Conservation (phyloP, 164 flowering plant species). For the Paratinospora sagittata region DNA sequence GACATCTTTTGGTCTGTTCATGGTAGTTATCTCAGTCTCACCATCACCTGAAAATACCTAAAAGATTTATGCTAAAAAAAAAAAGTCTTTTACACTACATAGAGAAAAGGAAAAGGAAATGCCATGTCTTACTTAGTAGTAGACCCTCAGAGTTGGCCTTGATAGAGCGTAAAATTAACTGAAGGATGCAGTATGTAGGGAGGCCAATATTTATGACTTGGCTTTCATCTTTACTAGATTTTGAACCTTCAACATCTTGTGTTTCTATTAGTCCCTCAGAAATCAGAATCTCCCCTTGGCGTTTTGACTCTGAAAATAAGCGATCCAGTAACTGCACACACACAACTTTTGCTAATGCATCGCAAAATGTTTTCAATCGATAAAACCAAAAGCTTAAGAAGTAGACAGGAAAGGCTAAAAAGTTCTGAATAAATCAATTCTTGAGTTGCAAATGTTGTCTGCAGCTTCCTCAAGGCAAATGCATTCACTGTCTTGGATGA, state of each 20-base stretch:
- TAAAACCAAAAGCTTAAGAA: background rate
- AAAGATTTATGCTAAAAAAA: background rate
- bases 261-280: slow-evolving; percentile 55
- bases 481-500: background rate
- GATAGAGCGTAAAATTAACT: slow-evolving; percentile 58
- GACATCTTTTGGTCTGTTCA: slow-evolving; percentile 70
- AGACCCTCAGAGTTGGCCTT: slow-evolving; percentile 61
- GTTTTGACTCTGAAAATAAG: slow-evolving; percentile 51
- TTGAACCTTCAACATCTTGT: slow-evolving; percentile 65
- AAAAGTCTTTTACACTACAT: background rate
- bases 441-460: background rate
- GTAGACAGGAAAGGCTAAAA: background rate
- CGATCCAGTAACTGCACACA: slow-evolving; percentile 49
- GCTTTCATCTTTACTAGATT: slow-evolving; percentile 37
- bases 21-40: slow-evolving; percentile 54
- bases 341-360: background rate
- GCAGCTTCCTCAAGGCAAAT: background rate
- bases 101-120: background rate
- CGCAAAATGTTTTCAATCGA: background rate
- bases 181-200: slow-evolving; percentile 73
- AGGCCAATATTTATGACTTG: slow-evolving; percentile 56
- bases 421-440: background rate
- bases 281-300: slow-evolving; percentile 46
- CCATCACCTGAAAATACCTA: slow-evolving; percentile 40
- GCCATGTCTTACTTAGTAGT: slow-evolving; percentile 40